Base-by-base conservation (phyloP, 805 yeast genomes). In the Tetrapisispora taiwanensis region DNA sequence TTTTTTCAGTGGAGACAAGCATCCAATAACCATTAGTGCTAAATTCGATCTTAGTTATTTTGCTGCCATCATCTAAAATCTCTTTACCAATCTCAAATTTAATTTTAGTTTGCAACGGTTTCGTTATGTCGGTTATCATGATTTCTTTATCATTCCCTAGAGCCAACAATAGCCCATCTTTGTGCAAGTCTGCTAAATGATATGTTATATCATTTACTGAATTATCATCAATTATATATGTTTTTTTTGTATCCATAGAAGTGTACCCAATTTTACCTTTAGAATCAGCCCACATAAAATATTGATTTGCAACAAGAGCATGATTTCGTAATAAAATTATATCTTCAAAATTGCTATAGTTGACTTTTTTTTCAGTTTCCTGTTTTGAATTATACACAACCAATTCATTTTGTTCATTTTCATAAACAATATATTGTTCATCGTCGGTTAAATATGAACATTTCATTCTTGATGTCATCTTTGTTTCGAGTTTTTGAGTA, bases 161-260 rank as follows among this genome's bases (percentile, higher is more conserved):
- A 6, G 68, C 67, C 9, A 68, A 36, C 19, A 68, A 41, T 3
- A 60, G 39, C 5, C 73, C 72, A 50, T 69, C 73, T 33, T 60
- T 63, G 46, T 69, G 73, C 15, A 65, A 3, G 30, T 35, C 39
- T 17, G 39, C 39, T 14, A 7, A 14, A 13, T 8, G 13, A 28
- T 42, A 41, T 7, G 17, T 36, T 7, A 38, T 13, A 26, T 36
- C 26, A 6, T 13, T 9, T 10, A 22, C 30, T 12, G 7, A 15
- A 10, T 35, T 26, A 20, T 37, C 40, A 10, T 19, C 26, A 7
- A 46, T 38, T 7, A 37, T 36, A 24, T 43, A 39, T 8, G 43
- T 44, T 5, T 33, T 26, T 9, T 36, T 33, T 2, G 27, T 44
- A 28, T 20, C 26, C 15, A 42, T 33, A 6, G 50, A 43, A 15